Evolutionary conservation across 352 stramenopile genomes (phyloP), one percentile per base, ranked within the genome.

Genomic region (Pythium folliculosum): DNA sequence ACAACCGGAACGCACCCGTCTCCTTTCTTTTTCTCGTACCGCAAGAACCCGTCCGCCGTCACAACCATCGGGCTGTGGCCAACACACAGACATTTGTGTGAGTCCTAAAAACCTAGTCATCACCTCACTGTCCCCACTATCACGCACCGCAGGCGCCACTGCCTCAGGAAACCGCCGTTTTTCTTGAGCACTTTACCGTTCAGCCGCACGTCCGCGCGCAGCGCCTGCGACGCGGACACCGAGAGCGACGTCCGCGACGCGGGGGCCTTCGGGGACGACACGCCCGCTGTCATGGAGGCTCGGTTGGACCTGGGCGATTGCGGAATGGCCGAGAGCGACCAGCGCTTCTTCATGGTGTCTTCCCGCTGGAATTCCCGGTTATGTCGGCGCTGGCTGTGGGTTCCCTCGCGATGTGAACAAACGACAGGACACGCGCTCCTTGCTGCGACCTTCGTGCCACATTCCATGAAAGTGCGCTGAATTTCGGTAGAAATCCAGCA

Each of bases 11-110:
- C 51, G 47, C 69, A 85, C 73, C 64, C 72, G 62, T 86, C 74
- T 13, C 60, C 63, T 63, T 88, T 89, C 77, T 90, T 93, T 67
- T 81, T 86, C 63, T 81, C 77, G 63, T 91, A 93, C 32, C 71
- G 63, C 53, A 93, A 62, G 75, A 86, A 83, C 0, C 82, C 85
- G n/a, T 91, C 82, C 21, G 68, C 61, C 44, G 85, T 89, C 44
- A 93, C 77, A 3, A 80, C 53, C 56, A 71, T 76, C 12, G 38
- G 51, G 19, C 65, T 71, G 27, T 10, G 5, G 3, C 23, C 21
- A 25, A 62, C 6, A 19, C 19, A 50, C 3, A 25, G 16, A 8
- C 7, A 22, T 48, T 13, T 5, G 27, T 5, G 27, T 32, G 27
- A 32, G 27, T n/a, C n/a, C n/a, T n/a, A n/a, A n/a, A n/a, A n/a